These are phyloP conservation scores for Volvox africanus DNA, from an alignment of 139 green algal species.

Conservation along the genomic window DNA sequence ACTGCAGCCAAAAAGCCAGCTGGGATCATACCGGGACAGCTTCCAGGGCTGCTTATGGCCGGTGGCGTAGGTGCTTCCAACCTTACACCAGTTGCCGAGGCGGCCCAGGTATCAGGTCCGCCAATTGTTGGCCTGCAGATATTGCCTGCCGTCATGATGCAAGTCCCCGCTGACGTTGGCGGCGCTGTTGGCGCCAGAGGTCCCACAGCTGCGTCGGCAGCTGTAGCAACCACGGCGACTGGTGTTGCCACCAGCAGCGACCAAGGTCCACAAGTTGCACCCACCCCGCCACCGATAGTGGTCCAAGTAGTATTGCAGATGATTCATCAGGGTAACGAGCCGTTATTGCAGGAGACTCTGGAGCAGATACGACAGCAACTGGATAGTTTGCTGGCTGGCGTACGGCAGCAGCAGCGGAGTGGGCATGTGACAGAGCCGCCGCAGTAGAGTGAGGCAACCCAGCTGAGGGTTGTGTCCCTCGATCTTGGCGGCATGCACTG, in stretches of 20 bases:
- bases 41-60: neutral
- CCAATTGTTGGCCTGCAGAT: neutral
- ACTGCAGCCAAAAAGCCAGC: neutral
- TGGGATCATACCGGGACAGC: neutral
- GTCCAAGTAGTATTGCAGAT: conserved; percentile 26
- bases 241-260: neutral
- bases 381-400: neutral
- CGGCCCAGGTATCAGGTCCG: neutral
- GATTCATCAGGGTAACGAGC: neutral
- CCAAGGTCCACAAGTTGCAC: neutral
- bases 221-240: neutral
- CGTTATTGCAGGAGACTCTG: neutral
- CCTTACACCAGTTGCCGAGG: neutral
- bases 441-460: too few species aligned
- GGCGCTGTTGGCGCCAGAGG: neutral
- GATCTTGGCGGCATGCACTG: too few species aligned
- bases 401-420: conserved; percentile 1
- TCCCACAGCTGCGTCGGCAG: neutral
- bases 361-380: neutral
- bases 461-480: too few species aligned
- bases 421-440: too few species aligned
- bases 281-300: neutral
- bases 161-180: neutral
- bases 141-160: neutral
- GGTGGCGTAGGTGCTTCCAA: neutral